Evolutionary conservation across 345 rosid species (phyloP), one percentile per base, ranked within the genome.

Genomic region (Rhodamnia rubescens): DNA sequence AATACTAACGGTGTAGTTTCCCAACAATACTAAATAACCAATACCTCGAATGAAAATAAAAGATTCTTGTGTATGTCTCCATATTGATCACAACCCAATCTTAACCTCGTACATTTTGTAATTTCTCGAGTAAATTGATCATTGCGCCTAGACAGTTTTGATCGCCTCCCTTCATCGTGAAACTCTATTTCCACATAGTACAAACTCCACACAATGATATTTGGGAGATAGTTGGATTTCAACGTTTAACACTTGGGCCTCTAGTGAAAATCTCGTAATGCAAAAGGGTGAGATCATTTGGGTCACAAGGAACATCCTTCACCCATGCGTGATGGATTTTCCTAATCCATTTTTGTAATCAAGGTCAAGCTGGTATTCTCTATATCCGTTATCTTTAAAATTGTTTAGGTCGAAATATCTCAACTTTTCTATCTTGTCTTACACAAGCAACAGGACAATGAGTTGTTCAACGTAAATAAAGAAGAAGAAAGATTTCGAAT

Each of bases 1-100:
- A 11, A 11, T 57, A 0, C 9, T 0, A 5, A 1, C 4, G 11
- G 20, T 24, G 15, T 15, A 57, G 1, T 57, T 57, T 57, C 11
- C 3, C 5, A 26, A 1, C 29, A 57, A 26, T 5, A 11, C 15
- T 57, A 4, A 24, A 57, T 2, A 0, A 57, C 64, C 0, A 57
- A 0, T 57, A 5, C 29, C 15, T 2, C 0, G 1, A 57, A 26
- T 57, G 29, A 26, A 11, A 57, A 57, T 57, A 26, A 14, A 57
- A 57, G 1, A 57, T 5, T 57, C 54, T 2, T 57, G 3, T 57
- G 0, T 11, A 57, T 57, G 64, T 57, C 29, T 57, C 7, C 29
- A 10, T 52, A 52, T 24, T 57, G 29, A 57, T 57, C 29, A 10
- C 10, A 7, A 24, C 61, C 11, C 29, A 57, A 57, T 57, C 61